Evolutionary conservation across 75 land plant genomes (phyloP).

Genomic region (Selaginella tamariscina): DNA sequence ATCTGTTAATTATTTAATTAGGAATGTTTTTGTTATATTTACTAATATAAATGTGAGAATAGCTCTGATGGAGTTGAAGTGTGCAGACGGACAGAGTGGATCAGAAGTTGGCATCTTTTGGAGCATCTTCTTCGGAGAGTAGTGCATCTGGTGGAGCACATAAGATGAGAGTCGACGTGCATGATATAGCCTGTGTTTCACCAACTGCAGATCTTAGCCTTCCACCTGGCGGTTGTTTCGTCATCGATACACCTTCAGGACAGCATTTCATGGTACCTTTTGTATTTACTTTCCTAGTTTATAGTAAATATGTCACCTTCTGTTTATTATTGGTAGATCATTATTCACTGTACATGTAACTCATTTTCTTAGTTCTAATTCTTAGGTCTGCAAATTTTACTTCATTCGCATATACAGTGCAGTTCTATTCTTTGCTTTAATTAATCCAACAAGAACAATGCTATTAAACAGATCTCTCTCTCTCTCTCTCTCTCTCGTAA

Average conservation of each 20-base stretch:
- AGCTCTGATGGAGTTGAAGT: no score
- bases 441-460: no score
- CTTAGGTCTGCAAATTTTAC: no score
- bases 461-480: no score
- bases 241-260: slow-evolving; percentile 70
- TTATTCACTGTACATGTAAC: no score
- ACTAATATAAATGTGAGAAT: no score
- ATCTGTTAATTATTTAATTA: neutral
- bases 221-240: slow-evolving; percentile 84
- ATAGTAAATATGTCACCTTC: neutral
- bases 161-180: slow-evolving; percentile 42
- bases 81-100: slow-evolving; percentile 49
- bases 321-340: neutral
- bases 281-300: no score
- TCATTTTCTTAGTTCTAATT: no score
- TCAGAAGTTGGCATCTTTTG: slow-evolving; percentile 20
- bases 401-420: no score
- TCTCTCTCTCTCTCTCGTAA: no score
- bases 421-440: no score
- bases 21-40: no score
- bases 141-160: neutral
- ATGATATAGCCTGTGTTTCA: slow-evolving; percentile 60
- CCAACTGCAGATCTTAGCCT: slow-evolving; percentile 90
- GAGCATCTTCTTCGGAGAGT: neutral
- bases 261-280: slow-evolving; percentile 64